A percentile compares a stretch with the other conserved stretches of the same genome.
These are phyloP conservation scores for Mycena haematopus DNA, from an alignment of 768 basidiomycete species.

Conservation along the genomic window DNA sequence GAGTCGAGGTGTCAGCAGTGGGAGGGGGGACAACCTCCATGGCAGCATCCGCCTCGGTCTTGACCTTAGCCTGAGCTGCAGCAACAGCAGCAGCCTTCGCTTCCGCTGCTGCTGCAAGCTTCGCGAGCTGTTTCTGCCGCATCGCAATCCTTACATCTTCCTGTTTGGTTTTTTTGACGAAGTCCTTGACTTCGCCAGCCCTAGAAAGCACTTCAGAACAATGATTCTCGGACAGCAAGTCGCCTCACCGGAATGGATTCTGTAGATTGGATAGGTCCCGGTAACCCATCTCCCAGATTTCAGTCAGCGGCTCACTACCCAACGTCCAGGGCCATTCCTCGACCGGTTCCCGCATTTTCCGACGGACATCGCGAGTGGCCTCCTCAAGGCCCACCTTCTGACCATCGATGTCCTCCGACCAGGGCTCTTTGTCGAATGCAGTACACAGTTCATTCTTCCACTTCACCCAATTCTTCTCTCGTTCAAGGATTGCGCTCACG, in stretches of 20 bases:
- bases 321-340: slow-evolving; percentile 68
- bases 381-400: slow-evolving; percentile 64
- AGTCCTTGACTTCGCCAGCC: slow-evolving; percentile 77
- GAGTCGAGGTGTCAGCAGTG: slow-evolving; percentile 33
- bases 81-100: slow-evolving; percentile 29
- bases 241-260: slow-evolving; percentile 67
- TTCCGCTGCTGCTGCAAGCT: slow-evolving; percentile 34
- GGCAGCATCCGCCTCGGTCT: slow-evolving; percentile 23
- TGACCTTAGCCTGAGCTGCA: slow-evolving; percentile 22
- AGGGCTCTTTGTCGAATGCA: slow-evolving; percentile 78
- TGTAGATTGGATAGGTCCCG: slow-evolving; percentile 66
- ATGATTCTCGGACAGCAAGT: slow-evolving; percentile 12
- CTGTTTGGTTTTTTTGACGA: slow-evolving; percentile 71
- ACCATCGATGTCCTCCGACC: slow-evolving; percentile 56
- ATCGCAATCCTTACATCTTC: slow-evolving; percentile 68
- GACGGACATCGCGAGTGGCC: slow-evolving; percentile 58
- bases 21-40: slow-evolving; percentile 27
- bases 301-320: slow-evolving; percentile 75
- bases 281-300: slow-evolving; percentile 87
- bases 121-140: slow-evolving; percentile 50
- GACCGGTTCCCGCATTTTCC: slow-evolving; percentile 62
- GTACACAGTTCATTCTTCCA: slow-evolving; percentile 89
- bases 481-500: slow-evolving; percentile 70
- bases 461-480: slow-evolving; percentile 89
- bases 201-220: slow-evolving; percentile 40